Percentiles rank a stretch among this genome's conserved stretches.
phyloP scores from a whole-genome alignment of 2,329 filamentous ascomycete species.

The Penicillium sp. region DNA sequence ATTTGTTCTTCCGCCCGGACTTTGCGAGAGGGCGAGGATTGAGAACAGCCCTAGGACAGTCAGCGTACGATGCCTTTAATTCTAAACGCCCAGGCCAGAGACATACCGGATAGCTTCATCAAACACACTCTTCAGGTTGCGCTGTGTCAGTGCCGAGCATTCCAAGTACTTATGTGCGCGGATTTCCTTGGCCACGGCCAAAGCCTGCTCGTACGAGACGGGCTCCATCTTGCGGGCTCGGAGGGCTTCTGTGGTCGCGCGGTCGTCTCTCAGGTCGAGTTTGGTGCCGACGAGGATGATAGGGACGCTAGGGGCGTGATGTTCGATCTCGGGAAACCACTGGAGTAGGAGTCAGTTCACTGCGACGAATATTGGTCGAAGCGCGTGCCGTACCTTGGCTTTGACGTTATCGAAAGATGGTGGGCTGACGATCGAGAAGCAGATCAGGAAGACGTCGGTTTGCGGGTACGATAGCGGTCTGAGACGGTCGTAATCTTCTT shows the following conservation, averaged over 20 bases:
- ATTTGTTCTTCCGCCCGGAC: constrained; percentile 46
- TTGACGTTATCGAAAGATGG: constrained; percentile 99
- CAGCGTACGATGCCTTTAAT: neutral
- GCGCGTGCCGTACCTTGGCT: constrained; percentile 69
- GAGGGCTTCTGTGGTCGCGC: constrained; percentile 74
- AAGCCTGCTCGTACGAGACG: constrained; percentile 90
- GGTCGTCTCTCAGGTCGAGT: constrained; percentile 89
- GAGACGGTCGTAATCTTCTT: constrained; percentile 96
- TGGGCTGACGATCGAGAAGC: constrained; percentile 96
- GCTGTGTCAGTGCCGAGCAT: constrained; percentile 93
- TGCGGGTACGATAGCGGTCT: constrained; percentile 95
- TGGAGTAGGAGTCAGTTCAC: constrained; percentile 40
- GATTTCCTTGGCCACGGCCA: constrained; percentile 88
- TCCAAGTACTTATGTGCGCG: constrained; percentile 96
- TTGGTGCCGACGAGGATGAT: constrained; percentile 98
- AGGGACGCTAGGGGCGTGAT: constrained; percentile 90
- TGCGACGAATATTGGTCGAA: too few species aligned
- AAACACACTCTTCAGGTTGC: constrained; percentile 97
- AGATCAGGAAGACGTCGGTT: constrained; percentile 97
- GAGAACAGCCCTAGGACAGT: constrained; percentile 43
- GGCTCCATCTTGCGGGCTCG: constrained; percentile 93
- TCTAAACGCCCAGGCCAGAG: too few species aligned
- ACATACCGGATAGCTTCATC: constrained; percentile 95
- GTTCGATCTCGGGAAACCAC: constrained; percentile 98
- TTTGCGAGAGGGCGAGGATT: constrained; percentile 48